phyloP scores from a whole-genome alignment of 768 basidiomycete species.

The Polyporus arcularius region DNA sequence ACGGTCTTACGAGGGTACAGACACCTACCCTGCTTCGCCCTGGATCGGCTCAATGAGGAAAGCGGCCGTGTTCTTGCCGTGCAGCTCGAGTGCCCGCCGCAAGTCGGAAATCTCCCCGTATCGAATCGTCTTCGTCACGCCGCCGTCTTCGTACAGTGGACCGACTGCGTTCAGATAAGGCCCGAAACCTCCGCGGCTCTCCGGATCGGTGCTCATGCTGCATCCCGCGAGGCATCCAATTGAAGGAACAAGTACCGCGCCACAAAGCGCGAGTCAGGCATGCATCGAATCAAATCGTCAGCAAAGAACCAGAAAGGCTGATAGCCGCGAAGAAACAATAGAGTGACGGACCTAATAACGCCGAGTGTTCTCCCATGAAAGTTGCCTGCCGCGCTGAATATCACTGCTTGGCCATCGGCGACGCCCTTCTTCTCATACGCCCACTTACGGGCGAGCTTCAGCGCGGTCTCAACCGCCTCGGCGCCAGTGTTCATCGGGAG shows the following conservation, averaged over 20 bases:
- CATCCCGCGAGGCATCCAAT: background rate
- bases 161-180: conserved; percentile 89
- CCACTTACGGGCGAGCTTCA: conserved; percentile 98
- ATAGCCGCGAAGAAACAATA: conserved; percentile 8
- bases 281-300: conserved; percentile 17
- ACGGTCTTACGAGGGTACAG: conserved; percentile 11
- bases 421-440: conserved; percentile 88
- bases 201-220: conserved; percentile 95
- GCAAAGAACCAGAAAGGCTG: conserved; percentile 11
- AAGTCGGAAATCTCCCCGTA: conserved; percentile 85
- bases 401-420: conserved; percentile 77
- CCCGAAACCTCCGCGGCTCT: conserved; percentile 84
- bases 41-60: conserved; percentile 98
- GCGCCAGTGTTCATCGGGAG: conserved; percentile 99
- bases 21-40: conserved; percentile 90
- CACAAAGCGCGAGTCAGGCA: background rate
- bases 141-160: conserved; percentile 64
- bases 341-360: conserved; percentile 63
- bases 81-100: conserved; percentile 73
- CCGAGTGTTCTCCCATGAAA: conserved; percentile 95
- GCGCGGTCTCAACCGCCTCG: conserved; percentile 95
- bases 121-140: conserved; percentile 60
- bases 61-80: conserved; percentile 85
- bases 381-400: conserved; percentile 85
- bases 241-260: background rate